Evolutionary conservation across 345 rosid genomes (phyloP), one percentile per base, ranked within the genome.

Genomic region (Euphorbia lathyris): DNA sequence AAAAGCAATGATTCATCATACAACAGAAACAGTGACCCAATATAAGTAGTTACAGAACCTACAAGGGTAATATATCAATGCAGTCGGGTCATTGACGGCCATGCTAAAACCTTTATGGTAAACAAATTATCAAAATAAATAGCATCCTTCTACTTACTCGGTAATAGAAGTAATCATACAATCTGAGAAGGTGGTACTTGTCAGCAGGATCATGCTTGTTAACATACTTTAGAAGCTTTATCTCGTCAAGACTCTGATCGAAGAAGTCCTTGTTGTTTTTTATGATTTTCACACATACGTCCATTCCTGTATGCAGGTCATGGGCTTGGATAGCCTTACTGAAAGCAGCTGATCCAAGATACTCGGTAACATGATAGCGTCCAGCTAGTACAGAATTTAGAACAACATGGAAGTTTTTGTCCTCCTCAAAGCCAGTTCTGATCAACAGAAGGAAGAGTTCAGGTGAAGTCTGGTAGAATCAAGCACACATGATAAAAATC

Each of bases 341-440:
- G 73, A 95, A 96, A 38, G 99, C 99, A 69, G 99, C 99, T 13
- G 99, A 96, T 59, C 99, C 99, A 80, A 96, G 96, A 81, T 90
- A 92, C 85, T 96, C 99, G 0, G 99, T 96, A 63, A 96, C 97
- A 80, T 96, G 99, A 79, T 92, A 96, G 32, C 97, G 90, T 70
- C 99, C 98, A 71, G 99, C 98, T 56, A 96, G 79, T 16, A 96
- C 96, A 60, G 98, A 96, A 78, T 96, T 96, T 57, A 96, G 67
- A 72, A 92, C 95, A 72, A 92, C 99, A 72, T 92, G 92, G 69
- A 96, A 96, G 80, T 92, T 96, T 86, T 96, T 96, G 83, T 96
- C 99, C 86, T 96, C 99, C 87, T 96, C 98, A 76, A 96, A 96
- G 75, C 99, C 99, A 81, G 99, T 96, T 78, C 99, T 96, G 95